Evolutionary conservation across 495 filamentous ascomycete species (phyloP).

Genomic region (Talaromyces borbonicus): DNA sequence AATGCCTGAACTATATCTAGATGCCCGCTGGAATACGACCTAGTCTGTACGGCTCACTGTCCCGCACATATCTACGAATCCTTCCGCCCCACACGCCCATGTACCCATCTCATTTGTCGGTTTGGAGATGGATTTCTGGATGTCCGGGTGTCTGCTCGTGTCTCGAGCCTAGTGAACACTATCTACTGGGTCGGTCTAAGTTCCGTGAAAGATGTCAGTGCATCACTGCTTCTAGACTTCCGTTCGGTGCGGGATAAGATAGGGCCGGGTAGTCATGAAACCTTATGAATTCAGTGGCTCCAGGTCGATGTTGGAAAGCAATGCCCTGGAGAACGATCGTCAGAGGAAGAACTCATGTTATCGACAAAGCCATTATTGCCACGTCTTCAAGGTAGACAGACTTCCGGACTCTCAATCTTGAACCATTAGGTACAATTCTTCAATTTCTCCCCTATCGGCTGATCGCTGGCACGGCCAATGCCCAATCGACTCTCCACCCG

Average conservation of each 20-base stretch:
- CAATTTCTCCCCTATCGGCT: neutral
- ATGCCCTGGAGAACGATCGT: too few relatives aligned
- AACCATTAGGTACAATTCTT: neutral
- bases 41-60: too few relatives aligned
- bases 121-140: neutral
- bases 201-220: neutral
- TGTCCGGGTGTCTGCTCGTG: neutral
- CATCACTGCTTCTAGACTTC: neutral
- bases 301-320: too few relatives aligned
- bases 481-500: constrained; percentile 1
- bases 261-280: neutral
- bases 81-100: too few relatives aligned
- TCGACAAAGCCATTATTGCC: too few relatives aligned
- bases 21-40: too few relatives aligned
- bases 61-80: too few relatives aligned
- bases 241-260: neutral
- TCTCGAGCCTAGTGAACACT: neutral
- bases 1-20: too few relatives aligned
- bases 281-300: too few relatives aligned
- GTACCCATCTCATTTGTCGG: neutral
- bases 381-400: too few relatives aligned
- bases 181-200: neutral
- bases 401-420: too few relatives aligned
- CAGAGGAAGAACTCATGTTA: too few relatives aligned
- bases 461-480: constrained; percentile 4